Evolutionary conservation across 352 stramenopile genomes (phyloP).

Genomic region (Phytophthora colocasiae): DNA sequence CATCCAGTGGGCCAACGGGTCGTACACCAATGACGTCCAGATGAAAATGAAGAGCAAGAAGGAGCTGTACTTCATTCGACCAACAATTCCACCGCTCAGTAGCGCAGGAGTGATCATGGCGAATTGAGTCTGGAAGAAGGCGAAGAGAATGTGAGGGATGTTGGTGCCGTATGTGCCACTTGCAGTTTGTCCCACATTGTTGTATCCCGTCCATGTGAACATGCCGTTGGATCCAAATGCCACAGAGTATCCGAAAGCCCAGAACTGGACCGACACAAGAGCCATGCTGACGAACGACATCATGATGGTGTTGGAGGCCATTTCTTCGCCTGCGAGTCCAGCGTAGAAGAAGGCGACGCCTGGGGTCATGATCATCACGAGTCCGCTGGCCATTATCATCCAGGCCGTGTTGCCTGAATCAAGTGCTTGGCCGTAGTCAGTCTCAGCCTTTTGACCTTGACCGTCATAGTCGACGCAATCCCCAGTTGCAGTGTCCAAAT

Average conservation of each 20-base stretch:
- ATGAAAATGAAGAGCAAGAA: constrained; percentile 84
- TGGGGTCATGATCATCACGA: constrained; percentile 83
- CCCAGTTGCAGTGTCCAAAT: constrained; percentile 37
- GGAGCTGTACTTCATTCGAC: constrained; percentile 81
- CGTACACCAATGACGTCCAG: constrained; percentile 87
- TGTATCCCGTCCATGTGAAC: constrained; percentile 66
- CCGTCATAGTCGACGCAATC: constrained; percentile 48
- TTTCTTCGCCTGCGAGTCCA: constrained; percentile 75
- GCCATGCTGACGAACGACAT: constrained; percentile 86
- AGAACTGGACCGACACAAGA: constrained; percentile 83
- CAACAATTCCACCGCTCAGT: constrained; percentile 82
- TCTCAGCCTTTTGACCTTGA: constrained; percentile 45
- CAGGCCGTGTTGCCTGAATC: constrained; percentile 75
- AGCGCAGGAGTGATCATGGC: constrained; percentile 82
- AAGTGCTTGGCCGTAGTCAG: constrained; percentile 39
- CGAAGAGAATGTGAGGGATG: constrained; percentile 78
- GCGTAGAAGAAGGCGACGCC: constrained; percentile 87
- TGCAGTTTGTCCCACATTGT: constrained; percentile 50
- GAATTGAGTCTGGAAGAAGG: constrained; percentile 87
- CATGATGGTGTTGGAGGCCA: constrained; percentile 86
- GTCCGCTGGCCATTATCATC: constrained; percentile 58
- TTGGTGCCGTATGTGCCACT: constrained; percentile 61
- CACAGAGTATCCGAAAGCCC: constrained; percentile 76
- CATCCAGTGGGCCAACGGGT: constrained; percentile 85
- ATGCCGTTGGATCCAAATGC: constrained; percentile 68